phyloP scores from a whole-genome alignment of 768 basidiomycete species.

The Termitomyces sp. region DNA sequence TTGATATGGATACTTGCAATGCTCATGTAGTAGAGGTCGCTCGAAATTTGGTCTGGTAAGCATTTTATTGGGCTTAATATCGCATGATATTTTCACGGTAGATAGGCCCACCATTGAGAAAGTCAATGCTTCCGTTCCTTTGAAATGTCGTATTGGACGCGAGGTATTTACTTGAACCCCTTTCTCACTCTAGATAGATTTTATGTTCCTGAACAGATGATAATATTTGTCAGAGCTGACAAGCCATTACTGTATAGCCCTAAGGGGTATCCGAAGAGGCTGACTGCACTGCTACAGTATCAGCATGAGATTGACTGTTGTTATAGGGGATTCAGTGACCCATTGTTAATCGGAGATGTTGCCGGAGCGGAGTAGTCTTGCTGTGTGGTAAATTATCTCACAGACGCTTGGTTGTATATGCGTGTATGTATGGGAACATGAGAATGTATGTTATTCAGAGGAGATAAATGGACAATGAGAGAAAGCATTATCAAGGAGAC shows the following conservation, averaged over 20 bases:
- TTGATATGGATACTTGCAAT: background rate
- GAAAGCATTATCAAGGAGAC: too few species aligned
- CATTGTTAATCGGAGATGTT: background rate
- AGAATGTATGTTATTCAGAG: too few species aligned
- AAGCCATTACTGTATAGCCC: background rate
- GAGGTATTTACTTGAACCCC: background rate
- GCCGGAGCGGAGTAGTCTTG: background rate
- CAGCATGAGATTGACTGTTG: background rate
- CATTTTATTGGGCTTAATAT: background rate
- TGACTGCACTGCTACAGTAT: background rate
- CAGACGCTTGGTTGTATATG: too few species aligned
- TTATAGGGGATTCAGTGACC: background rate
- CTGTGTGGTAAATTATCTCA: too few species aligned
- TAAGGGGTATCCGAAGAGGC: background rate
- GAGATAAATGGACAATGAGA: too few species aligned
- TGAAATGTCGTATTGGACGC: background rate
- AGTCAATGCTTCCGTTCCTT: background rate
- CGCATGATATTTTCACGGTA: background rate
- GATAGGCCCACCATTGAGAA: background rate
- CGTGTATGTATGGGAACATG: too few species aligned
- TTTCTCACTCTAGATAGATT: background rate
- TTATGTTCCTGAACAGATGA: background rate
- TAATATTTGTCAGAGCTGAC: background rate
- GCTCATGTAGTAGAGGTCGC: background rate
- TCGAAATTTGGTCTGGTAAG: constrained; percentile 1